Conservation (phyloP, 2,329 filamentous ascomycete genomes). For the Neonectria neomacrospora region DNA sequence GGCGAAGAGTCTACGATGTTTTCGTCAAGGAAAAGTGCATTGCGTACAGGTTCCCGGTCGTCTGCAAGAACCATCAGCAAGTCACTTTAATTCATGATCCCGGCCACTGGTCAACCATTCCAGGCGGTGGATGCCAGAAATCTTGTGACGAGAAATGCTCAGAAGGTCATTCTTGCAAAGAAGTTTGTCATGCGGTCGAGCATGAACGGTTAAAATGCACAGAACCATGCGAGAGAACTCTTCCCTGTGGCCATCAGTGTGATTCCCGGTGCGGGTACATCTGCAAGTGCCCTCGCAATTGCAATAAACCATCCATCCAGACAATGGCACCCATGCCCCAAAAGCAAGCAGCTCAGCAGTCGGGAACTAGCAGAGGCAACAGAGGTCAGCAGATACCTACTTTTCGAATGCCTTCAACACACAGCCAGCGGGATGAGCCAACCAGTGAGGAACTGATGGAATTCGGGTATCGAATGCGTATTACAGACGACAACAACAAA, state of each 20-base stretch:
- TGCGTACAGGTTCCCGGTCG: conserved; percentile 65
- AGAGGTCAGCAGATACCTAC: not conserved
- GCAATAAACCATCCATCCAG: conserved; percentile 17
- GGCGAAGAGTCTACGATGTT: conserved; percentile 53
- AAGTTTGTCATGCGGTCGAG: conserved; percentile 32
- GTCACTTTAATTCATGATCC: conserved; percentile 63
- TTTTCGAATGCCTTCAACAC: not conserved
- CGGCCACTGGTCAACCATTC: conserved; percentile 60
- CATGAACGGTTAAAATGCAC: conserved; percentile 46
- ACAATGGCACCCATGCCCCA: not conserved
- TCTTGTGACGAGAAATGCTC: conserved; percentile 32
- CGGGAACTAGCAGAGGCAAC: not conserved
- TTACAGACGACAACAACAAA: conserved; percentile 4
- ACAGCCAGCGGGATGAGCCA: conserved; percentile 55
- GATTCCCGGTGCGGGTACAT: conserved; percentile 27
- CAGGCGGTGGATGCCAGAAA: conserved; percentile 34
- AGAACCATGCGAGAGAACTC: conserved; percentile 26
- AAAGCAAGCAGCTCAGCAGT: not conserved
- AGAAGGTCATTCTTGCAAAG: conserved; percentile 36
- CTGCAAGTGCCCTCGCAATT: conserved; percentile 33
- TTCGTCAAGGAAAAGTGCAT: conserved; percentile 53
- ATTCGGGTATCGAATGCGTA: conserved; percentile 23
- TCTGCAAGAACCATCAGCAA: conserved; percentile 68
- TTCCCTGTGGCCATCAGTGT: conserved; percentile 38
- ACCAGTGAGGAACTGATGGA: conserved; percentile 59